These are phyloP conservation scores for Xylariaceae sp. DNA, from an alignment of 2,329 filamentous ascomycete species.

Conservation along the genomic window DNA sequence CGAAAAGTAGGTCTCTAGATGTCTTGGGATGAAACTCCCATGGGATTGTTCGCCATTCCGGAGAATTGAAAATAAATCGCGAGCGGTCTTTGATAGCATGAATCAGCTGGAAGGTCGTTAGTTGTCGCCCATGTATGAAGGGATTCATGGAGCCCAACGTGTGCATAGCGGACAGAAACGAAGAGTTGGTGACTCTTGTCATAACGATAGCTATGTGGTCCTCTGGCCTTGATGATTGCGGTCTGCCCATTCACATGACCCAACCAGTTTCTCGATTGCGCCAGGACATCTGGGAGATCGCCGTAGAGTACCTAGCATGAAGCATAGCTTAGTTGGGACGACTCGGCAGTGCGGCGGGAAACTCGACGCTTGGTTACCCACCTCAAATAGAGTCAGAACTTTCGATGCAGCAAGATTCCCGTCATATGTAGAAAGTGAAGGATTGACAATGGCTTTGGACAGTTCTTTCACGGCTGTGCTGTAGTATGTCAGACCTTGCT, in stretches of 20 bases:
- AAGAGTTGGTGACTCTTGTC: conserved; percentile 12
- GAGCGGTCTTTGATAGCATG: conserved; percentile 13
- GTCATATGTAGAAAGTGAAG: conserved; percentile 1
- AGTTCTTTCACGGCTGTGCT: conserved; percentile 8
- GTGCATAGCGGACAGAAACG: conserved; percentile 7
- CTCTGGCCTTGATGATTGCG: conserved; percentile 9
- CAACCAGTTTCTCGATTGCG: conserved; percentile 10
- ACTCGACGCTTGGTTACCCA: conserved; percentile 1
- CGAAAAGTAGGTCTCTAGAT: conserved; percentile 21
- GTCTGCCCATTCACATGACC: conserved; percentile 10
- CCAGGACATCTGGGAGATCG: conserved; percentile 2
- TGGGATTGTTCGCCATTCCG: conserved; percentile 29
- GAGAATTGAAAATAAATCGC: conserved; percentile 22
- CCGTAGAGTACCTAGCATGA: conserved; percentile 9
- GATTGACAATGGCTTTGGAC: conserved; percentile 1
- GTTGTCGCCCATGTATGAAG: not conserved
- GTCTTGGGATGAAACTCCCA: conserved; percentile 27
- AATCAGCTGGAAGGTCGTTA: conserved; percentile 6
- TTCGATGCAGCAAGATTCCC: conserved; percentile 10
- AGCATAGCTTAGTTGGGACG: not conserved
- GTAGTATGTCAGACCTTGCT: conserved; percentile 8
- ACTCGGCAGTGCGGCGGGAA: not conserved
- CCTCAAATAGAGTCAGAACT: conserved; percentile 13
- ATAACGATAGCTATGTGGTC: conserved; percentile 9
- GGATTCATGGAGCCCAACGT: conserved; percentile 1